Conservation (phyloP, 139 green algal species). For the Tetraselmis chui region DNA sequence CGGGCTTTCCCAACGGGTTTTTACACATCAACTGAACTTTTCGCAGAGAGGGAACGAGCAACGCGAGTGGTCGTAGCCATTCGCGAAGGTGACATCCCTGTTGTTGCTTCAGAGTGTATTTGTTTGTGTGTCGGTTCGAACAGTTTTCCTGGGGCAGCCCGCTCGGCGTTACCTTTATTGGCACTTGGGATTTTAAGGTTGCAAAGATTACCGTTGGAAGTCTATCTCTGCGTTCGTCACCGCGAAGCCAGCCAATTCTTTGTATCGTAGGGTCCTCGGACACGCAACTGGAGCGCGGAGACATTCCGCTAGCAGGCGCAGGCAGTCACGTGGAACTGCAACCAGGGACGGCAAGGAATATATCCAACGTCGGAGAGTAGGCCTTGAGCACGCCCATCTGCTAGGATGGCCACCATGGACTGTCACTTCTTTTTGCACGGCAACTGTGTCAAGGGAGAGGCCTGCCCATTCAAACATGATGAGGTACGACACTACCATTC, state of each 20-base stretch:
- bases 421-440: not conserved
- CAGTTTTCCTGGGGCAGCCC: not conserved
- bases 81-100: not conserved
- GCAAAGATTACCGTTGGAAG: not conserved
- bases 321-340: no score
- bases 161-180: no score
- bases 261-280: not conserved
- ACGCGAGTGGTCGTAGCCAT: not conserved
- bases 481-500: not conserved
- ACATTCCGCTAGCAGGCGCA: not conserved
- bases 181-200: not conserved
- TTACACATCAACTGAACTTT: not conserved
- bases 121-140: not conserved
- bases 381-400: not conserved
- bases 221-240: not conserved
- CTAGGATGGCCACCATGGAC: not conserved
- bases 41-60: not conserved
- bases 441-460: not conserved
- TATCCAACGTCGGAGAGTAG: no score
- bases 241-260: not conserved
- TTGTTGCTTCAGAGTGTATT: not conserved
- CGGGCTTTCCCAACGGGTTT: not conserved
- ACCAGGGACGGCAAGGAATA: no score
- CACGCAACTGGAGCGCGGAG: not conserved
- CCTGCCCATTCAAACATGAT: not conserved